Conservation (phyloP, 345 rosid species). For the Firmiana major region DNA sequence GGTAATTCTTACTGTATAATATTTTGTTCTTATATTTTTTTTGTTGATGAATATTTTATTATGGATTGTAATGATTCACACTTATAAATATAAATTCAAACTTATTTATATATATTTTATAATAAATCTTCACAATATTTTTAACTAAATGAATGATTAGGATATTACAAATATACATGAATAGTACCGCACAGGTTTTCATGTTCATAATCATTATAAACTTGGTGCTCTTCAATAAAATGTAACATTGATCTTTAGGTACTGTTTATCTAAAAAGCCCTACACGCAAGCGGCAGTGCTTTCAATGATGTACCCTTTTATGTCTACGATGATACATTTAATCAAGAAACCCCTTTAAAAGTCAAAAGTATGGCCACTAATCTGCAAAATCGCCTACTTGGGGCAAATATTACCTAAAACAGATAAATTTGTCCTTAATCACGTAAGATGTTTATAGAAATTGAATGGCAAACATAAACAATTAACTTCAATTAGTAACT, state of each 20-base stretch:
- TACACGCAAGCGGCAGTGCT: background rate
- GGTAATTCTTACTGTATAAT: too few species aligned
- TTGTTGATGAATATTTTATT: too few species aligned
- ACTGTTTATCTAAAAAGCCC: background rate
- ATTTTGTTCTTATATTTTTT: too few species aligned
- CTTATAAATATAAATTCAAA: too few species aligned
- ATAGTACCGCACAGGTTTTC: too few species aligned
- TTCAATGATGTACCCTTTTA: background rate
- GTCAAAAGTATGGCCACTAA: background rate
- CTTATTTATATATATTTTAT: too few species aligned
- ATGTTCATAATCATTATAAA: too few species aligned
- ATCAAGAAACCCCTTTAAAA: background rate
- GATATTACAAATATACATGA: too few species aligned
- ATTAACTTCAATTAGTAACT: background rate
- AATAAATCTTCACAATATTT: too few species aligned
- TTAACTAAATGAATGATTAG: too few species aligned
- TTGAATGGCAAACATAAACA: background rate
- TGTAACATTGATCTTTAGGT: background rate
- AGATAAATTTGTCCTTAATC: background rate
- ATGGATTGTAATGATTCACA: too few species aligned
- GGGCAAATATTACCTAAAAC: background rate
- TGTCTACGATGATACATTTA: background rate
- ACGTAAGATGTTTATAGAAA: background rate
- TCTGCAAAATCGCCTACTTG: background rate
- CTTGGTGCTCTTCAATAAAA: too few species aligned